Conservation (phyloP, 2,329 filamentous ascomycete genomes). For the Pseudocercospora musae region DNA sequence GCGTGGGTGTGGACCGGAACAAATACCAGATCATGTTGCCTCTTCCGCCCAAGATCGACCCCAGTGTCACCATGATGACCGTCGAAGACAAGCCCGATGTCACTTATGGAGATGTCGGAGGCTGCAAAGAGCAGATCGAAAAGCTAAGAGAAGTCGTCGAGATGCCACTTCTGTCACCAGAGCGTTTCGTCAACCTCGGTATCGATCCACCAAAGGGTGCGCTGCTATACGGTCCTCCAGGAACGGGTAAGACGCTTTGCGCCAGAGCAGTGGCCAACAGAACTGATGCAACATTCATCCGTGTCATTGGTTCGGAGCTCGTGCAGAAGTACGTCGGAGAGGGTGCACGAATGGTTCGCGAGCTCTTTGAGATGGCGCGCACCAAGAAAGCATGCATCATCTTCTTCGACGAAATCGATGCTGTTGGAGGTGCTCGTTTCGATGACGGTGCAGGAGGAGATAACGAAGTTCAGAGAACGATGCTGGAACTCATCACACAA, state of each 20-base stretch:
- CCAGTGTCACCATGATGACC: conserved; percentile 99
- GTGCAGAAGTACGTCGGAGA: conserved; percentile 99
- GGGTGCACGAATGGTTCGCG: conserved; percentile 95
- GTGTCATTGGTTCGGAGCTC: conserved; percentile 95
- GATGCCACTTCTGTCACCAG: conserved; percentile 93
- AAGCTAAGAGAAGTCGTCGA: conserved; percentile 98
- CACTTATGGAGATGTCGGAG: conserved; percentile 96
- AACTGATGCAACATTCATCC: conserved; percentile 97
- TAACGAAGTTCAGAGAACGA: conserved; percentile 96
- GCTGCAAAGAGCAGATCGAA: conserved; percentile 99
- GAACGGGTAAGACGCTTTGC: conserved; percentile 98
- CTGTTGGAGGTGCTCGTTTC: conserved; percentile 91
- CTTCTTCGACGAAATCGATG: conserved; percentile 98
- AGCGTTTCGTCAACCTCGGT: conserved; percentile 96
- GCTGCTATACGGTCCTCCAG: conserved; percentile 90
- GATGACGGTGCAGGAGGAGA: conserved; percentile 95
- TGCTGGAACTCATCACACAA: conserved; percentile 96
- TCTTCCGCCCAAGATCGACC: conserved; percentile 95
- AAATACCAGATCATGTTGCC: conserved; percentile 99
- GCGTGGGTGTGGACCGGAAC: conserved; percentile 93
- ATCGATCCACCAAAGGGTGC: conserved; percentile 98
- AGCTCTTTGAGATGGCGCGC: conserved; percentile 98
- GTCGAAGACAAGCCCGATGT: conserved; percentile 99
- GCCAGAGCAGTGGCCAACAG: conserved; percentile 95
- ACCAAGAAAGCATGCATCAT: conserved; percentile 99